Evolutionary conservation across 2,329 filamentous ascomycete genomes (phyloP), one percentile per base, ranked within the genome.

Genomic region (Ambrosiella xylebori): DNA sequence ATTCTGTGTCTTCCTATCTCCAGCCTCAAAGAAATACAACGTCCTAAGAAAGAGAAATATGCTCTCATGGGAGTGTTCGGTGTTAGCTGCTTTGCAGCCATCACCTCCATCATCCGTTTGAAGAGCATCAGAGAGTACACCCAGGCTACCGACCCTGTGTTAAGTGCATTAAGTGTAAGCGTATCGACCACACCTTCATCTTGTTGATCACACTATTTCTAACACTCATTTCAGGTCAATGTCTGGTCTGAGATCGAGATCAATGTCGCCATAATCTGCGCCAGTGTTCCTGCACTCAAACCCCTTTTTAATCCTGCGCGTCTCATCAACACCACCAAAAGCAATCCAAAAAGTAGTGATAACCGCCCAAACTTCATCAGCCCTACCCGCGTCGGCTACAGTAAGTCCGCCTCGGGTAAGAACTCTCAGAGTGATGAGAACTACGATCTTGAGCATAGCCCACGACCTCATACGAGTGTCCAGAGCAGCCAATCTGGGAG

Each of bases 221-320:
- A 13, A 44, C 36, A 12, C 36, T 17, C 19, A 9, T 9, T 54
- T 2, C 17, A 62, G 61, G 65, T 72, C 1, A 71, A 72, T 47
- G 59, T 75, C 11, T 75, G 74, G 72, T 72, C 70, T 19, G 69
- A 71, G 59, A 70, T 78, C 54, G 75, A 78, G 61, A 67, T 76
- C 60, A 76, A 74, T 58, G 66, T 71, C 5, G 74, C 71, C n/a
- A 73, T 78, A 41, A 65, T 73, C 37, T 78, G 75, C 61, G 73
- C 74, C 17, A 74, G 70, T 7, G 68, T 75, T 0, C 74, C 76
- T 0, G 74, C 75, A 0, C 67, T 78, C 5, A 77, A 77, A 58
- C 75, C 75, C 0, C 63, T 76, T 3, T 72, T 74, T 60, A 69
- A 68, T 12, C 69, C 69, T 2, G 65, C 64, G 0, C 64, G 61